phyloP scores from a whole-genome alignment of 805 yeast species.

The Kodamaea restingae region DNA sequence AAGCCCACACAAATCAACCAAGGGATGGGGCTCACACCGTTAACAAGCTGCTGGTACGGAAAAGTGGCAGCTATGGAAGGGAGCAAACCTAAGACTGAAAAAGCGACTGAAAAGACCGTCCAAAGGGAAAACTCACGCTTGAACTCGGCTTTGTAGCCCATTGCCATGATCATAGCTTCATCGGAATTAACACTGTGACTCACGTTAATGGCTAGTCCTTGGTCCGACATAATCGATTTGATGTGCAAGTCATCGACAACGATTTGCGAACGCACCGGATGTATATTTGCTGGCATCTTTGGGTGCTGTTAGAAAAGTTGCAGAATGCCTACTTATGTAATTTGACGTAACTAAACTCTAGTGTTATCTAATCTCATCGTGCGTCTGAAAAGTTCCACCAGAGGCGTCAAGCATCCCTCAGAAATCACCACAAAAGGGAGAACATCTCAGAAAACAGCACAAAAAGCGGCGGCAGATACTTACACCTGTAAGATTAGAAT shows the following conservation, averaged over 20 bases:
- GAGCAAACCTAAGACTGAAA: constrained; percentile 59
- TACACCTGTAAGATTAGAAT: too few relatives aligned
- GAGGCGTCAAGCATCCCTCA: too few relatives aligned
- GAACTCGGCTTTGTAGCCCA: constrained; percentile 63
- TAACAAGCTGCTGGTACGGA: constrained; percentile 54
- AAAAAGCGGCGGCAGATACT: too few relatives aligned
- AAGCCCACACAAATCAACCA: constrained; percentile 56
- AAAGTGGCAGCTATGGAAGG: constrained; percentile 63
- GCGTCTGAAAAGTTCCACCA: too few relatives aligned
- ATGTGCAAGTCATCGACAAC: constrained; percentile 36
- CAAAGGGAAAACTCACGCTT: constrained; percentile 54
- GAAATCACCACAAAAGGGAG: too few relatives aligned
- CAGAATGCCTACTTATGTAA: background rate
- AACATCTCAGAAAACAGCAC: too few relatives aligned
- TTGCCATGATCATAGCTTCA: constrained; percentile 51
- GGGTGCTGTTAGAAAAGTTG: too few relatives aligned
- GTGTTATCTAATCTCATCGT: background rate
- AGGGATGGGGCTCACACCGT: constrained; percentile 60
- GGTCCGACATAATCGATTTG: constrained; percentile 37
- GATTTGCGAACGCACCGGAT: constrained; percentile 19
- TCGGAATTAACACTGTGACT: constrained; percentile 48
- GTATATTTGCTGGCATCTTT: background rate
- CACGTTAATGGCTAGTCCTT: constrained; percentile 36
- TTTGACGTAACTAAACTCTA: background rate
- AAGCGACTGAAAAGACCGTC: constrained; percentile 59